Percentiles rank a stretch among this genome's conserved stretches.
These are phyloP conservation scores for Aspergillus spinulosporus DNA, from an alignment of 2,329 filamentous ascomycete species.

Conservation along the genomic window DNA sequence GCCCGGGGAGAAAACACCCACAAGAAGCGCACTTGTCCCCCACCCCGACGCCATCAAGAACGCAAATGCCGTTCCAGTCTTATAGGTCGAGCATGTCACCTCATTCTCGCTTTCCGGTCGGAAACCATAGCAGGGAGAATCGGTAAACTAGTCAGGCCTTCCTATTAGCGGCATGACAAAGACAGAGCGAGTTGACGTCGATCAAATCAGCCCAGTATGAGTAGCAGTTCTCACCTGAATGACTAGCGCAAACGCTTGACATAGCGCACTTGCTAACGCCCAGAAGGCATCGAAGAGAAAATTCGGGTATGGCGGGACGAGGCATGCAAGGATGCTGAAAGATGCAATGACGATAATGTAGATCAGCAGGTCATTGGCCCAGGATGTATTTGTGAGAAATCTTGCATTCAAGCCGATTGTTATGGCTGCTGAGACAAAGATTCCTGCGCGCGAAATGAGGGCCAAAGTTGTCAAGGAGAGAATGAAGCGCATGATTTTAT, in stretches of 20 bases:
- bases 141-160: neutral
- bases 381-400: constrained; percentile 4
- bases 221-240: constrained; percentile 4
- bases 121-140: constrained; percentile 14
- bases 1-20: neutral
- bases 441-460: neutral
- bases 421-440: constrained; percentile 10
- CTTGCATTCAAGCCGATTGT: constrained; percentile 7
- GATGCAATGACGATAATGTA: constrained; percentile 9
- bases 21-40: constrained; percentile 8
- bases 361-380: constrained; percentile 5
- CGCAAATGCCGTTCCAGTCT: constrained; percentile 13
- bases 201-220: too few species aligned
- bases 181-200: too few species aligned
- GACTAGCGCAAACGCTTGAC: constrained; percentile 11
- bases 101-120: neutral
- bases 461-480: neutral
- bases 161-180: neutral
- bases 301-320: constrained; percentile 14
- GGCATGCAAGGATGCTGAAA: constrained; percentile 2
- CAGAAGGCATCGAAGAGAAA: constrained; percentile 14
- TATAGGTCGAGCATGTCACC: constrained; percentile 9
- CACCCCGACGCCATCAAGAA: constrained; percentile 10
- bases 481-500: neutral
- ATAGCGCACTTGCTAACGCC: constrained; percentile 1